Percentiles rank a stretch among this genome's conserved stretches.
These are phyloP conservation scores for Peniophora sp. DNA, from an alignment of 1,284 basidiomycete genomes.

Conservation along the genomic window DNA sequence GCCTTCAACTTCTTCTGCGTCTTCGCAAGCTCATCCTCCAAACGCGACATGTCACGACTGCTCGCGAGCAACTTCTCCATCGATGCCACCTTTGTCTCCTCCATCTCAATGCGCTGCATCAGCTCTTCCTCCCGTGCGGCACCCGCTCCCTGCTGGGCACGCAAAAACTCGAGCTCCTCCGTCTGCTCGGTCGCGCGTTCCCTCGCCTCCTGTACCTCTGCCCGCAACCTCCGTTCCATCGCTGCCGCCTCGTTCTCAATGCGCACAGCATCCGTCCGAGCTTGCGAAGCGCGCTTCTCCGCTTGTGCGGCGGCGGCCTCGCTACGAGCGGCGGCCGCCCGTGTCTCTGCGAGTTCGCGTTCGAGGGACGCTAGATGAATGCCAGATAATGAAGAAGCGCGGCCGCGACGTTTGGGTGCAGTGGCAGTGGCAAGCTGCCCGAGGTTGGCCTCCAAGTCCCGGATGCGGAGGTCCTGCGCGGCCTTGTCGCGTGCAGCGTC, in stretches of 20 bases:
- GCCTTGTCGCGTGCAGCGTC: conserved; percentile 27
- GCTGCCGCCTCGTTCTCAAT: conserved; percentile 55
- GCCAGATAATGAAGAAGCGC: conserved; percentile 43
- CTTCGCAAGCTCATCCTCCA: conserved; percentile 30
- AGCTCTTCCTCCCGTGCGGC: conserved; percentile 43
- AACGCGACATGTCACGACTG: conserved; percentile 23
- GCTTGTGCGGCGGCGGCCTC: conserved; percentile 32
- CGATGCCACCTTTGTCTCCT: conserved; percentile 49
- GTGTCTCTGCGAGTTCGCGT: conserved; percentile 42
- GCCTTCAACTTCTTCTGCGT: conserved; percentile 33
- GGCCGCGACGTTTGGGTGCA: conserved; percentile 17
- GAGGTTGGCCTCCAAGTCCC: conserved; percentile 44
- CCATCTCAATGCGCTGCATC: conserved; percentile 55
- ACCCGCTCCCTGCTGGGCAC: conserved; percentile 25
- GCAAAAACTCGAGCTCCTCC: conserved; percentile 9
- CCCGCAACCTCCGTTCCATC: conserved; percentile 35
- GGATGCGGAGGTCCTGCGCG: conserved; percentile 29
- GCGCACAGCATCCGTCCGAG: conserved; percentile 40
- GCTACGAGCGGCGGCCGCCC: conserved; percentile 31
- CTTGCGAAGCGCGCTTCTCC: conserved; percentile 38
- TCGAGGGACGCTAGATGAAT: conserved; percentile 41
- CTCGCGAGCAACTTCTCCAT: conserved; percentile 38
- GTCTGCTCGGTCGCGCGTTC: conserved; percentile 22
- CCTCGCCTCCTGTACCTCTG: conserved; percentile 34
- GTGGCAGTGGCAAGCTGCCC: conserved; percentile 24